Conservation (phyloP, 2,329 filamentous ascomycete species). For the Gaeumannomyces tritici region DNA sequence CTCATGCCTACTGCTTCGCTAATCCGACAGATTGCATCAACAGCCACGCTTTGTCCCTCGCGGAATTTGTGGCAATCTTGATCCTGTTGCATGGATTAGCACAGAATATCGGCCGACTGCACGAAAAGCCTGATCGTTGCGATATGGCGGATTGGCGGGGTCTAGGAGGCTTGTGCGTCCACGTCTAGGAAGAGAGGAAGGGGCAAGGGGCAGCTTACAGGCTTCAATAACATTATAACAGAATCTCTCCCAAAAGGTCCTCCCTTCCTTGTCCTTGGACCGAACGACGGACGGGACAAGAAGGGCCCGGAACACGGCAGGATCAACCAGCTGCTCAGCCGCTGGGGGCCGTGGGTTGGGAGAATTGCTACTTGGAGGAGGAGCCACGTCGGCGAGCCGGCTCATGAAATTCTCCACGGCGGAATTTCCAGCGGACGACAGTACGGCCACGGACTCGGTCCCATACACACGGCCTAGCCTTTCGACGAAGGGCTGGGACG, state of each 20-base stretch:
- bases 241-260: slow-evolving; percentile 1
- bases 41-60: neutral
- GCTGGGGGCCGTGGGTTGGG: neutral
- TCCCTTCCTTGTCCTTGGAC: neutral
- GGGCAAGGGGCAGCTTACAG: neutral
- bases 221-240: neutral
- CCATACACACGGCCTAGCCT: neutral
- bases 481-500: neutral
- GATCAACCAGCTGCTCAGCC: neutral
- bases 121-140: no score
- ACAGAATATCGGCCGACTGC: neutral
- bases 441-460: neutral
- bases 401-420: neutral
- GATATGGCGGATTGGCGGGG: neutral
- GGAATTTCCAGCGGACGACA: neutral
- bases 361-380: no score
- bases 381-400: neutral
- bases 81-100: neutral
- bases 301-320: neutral
- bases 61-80: neutral
- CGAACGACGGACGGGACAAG: neutral
- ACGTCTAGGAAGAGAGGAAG: no score
- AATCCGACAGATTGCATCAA: neutral
- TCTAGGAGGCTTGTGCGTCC: neutral
- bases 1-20: neutral